Evolutionary conservation across 495 filamentous ascomycete species (phyloP).

Genomic region (Evernia prunastri): DNA sequence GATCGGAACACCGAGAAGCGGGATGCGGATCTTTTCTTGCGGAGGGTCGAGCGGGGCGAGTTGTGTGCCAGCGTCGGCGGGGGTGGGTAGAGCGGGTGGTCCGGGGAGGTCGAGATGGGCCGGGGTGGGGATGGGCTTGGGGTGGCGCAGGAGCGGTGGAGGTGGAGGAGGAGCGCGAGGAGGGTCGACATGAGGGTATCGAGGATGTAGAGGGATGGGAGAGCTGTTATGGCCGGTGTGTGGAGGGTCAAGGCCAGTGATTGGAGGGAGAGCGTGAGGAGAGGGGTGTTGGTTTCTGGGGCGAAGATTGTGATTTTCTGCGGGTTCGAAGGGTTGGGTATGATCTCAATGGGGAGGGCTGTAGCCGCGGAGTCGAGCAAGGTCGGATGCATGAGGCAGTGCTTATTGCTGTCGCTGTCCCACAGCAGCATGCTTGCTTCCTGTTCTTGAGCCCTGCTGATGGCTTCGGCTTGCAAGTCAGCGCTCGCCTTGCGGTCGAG

Average conservation of each 20-base stretch:
- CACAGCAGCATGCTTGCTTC: slow-evolving; percentile 26
- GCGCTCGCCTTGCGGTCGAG: slow-evolving; percentile 26
- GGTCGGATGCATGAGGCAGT: slow-evolving; percentile 27
- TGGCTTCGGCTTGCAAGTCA: slow-evolving; percentile 26
- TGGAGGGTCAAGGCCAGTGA: slow-evolving; percentile 20
- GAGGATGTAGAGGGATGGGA: slow-evolving; percentile 25
- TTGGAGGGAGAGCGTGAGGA: slow-evolving; percentile 22
- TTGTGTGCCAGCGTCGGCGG: slow-evolving; percentile 20
- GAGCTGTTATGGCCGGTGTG: slow-evolving; percentile 10
- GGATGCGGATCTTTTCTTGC: slow-evolving; percentile 15
- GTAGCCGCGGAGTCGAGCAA: slow-evolving; percentile 20
- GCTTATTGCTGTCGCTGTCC: slow-evolving; percentile 23
- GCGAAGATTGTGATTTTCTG: slow-evolving; percentile 26
- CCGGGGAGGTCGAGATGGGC: slow-evolving; percentile 3
- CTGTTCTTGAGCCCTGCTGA: slow-evolving; percentile 22
- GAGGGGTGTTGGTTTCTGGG: slow-evolving; percentile 20
- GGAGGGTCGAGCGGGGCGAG: slow-evolving; percentile 16
- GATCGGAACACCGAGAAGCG: slow-evolving; percentile 18
- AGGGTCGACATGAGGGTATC: slow-evolving; percentile 26
- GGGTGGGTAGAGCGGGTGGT: slow-evolving; percentile 19
- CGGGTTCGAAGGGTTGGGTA: slow-evolving; percentile 19
- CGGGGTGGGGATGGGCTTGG: slow-evolving; percentile 11
- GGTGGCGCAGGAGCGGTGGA: slow-evolving; percentile 26
- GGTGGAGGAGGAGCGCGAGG: slow-evolving; percentile 27
- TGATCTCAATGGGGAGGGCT: slow-evolving; percentile 24